Conservation (phyloP, 2,329 filamentous ascomycete genomes). For the Hypomyces perniciosus region DNA sequence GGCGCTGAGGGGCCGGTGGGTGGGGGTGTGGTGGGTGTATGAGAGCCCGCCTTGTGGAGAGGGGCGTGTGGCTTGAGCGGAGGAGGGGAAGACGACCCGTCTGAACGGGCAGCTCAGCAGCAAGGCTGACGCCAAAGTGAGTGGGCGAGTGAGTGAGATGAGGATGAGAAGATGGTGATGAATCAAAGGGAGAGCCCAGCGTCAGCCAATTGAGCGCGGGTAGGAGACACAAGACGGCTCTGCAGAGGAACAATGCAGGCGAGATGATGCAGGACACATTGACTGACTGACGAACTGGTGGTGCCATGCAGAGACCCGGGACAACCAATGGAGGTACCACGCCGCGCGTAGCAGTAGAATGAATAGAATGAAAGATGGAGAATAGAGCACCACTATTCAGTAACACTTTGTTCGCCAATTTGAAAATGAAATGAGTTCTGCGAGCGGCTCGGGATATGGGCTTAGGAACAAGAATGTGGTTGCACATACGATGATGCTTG, state of each 20-base stretch:
- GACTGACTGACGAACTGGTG: neutral
- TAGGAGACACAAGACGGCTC: neutral
- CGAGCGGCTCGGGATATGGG: too few relatives aligned
- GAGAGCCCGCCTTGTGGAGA: too few relatives aligned
- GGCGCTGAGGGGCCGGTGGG: conserved; percentile 1
- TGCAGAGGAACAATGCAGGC: conserved; percentile 1
- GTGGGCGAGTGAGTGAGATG: neutral
- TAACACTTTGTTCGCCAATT: too few relatives aligned
- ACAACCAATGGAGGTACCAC: conserved; percentile 1
- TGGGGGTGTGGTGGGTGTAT: neutral
- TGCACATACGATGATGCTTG: too few relatives aligned
- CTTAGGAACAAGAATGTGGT: too few relatives aligned
- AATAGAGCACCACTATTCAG: too few relatives aligned
- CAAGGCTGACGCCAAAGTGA: too few relatives aligned
- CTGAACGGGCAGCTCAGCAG: too few relatives aligned
- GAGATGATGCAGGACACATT: conserved; percentile 1
- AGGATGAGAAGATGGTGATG: neutral
- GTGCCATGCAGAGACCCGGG: conserved; percentile 2
- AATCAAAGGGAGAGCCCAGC: neutral
- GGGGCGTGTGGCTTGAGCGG: neutral
- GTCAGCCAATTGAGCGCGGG: neutral
- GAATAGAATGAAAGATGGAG: too few relatives aligned
- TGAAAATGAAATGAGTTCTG: too few relatives aligned
- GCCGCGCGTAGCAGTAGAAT: neutral
- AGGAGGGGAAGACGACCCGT: too few relatives aligned